Evolutionary conservation across 2,329 filamentous ascomycete genomes (phyloP).

Genomic region (Ascochyta clinopodiicola): DNA sequence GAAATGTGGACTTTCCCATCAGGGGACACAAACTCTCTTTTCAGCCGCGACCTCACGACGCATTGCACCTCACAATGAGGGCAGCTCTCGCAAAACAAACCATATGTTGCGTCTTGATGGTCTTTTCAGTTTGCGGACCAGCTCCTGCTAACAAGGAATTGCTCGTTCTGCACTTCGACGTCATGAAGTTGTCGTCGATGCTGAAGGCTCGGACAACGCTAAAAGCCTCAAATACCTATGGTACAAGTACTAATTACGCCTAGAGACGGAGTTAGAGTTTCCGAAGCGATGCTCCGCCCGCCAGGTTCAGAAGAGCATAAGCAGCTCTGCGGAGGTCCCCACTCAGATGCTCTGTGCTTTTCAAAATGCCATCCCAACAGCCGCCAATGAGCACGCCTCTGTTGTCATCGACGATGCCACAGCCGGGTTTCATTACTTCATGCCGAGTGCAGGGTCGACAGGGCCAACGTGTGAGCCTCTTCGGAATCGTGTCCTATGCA

Average conservation of each 20-base stretch:
- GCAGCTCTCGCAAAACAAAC: not conserved
- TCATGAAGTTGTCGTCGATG: not conserved
- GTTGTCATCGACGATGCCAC: slow-evolving; percentile 12
- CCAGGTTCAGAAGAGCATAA: not conserved
- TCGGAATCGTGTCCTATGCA: not conserved
- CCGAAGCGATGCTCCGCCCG: not conserved
- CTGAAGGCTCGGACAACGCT: not conserved
- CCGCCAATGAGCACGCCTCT: slow-evolving; percentile 2
- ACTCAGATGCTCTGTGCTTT: not conserved
- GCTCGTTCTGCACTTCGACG: not conserved
- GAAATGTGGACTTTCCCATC: slow-evolving; percentile 6
- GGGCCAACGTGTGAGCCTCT: not conserved
- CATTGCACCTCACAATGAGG: not conserved
- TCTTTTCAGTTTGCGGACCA: not conserved
- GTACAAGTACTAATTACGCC: not conserved
- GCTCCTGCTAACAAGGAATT: not conserved
- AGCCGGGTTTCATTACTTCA: not conserved
- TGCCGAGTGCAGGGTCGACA: not conserved
- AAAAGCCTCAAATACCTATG: not conserved
- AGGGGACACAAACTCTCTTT: not conserved
- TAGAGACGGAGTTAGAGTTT: not conserved
- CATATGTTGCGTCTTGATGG: not conserved
- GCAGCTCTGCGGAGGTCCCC: not conserved
- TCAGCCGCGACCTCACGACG: not conserved
- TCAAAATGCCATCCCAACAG: not conserved